These are phyloP conservation scores for Eudorina sp. DNA, from an alignment of 139 green algal genomes.

Conservation along the genomic window DNA sequence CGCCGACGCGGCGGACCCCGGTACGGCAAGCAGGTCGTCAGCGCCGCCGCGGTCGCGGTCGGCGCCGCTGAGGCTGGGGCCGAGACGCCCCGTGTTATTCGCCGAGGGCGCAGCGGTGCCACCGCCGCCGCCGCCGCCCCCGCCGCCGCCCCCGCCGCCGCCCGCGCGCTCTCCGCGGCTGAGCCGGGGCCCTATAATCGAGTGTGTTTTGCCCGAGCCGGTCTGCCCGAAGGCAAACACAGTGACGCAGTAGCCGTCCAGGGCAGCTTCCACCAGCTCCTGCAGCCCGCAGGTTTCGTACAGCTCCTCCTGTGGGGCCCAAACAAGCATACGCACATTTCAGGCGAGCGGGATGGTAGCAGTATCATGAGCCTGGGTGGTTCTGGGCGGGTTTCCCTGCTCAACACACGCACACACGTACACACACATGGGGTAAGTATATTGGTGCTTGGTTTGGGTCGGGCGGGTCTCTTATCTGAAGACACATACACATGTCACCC, in stretches of 20 bases:
- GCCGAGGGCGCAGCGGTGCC: not conserved
- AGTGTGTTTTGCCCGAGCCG: constrained; percentile 85
- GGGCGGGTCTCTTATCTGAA: no score
- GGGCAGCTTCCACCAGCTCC: constrained; percentile 71
- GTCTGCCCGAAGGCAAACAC: constrained; percentile 82
- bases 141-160: not conserved
- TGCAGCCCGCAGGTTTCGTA: constrained; percentile 69
- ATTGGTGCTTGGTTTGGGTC: no score
- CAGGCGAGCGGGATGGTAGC: not conserved
- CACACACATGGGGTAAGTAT: not conserved
- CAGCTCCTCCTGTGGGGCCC: constrained; percentile 70
- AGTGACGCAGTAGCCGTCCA: constrained; percentile 80
- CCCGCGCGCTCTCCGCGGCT: constrained; percentile 14
- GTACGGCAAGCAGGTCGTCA: not conserved
- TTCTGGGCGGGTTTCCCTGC: not conserved
- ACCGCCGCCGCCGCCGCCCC: not conserved
- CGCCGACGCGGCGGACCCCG: not conserved
- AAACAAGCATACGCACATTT: not conserved
- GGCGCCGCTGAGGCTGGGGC: not conserved
- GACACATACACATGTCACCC: no score
- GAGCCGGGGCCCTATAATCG: constrained; percentile 79
- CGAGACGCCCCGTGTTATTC: not conserved
- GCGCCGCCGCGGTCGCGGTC: not conserved
- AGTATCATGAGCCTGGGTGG: no score
- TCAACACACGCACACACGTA: not conserved